A percentile compares a stretch with the other conserved stretches of the same genome.
Evolutionary conservation across 2,329 filamentous ascomycete genomes (phyloP).

Genomic region (Claviceps purpurea): DNA sequence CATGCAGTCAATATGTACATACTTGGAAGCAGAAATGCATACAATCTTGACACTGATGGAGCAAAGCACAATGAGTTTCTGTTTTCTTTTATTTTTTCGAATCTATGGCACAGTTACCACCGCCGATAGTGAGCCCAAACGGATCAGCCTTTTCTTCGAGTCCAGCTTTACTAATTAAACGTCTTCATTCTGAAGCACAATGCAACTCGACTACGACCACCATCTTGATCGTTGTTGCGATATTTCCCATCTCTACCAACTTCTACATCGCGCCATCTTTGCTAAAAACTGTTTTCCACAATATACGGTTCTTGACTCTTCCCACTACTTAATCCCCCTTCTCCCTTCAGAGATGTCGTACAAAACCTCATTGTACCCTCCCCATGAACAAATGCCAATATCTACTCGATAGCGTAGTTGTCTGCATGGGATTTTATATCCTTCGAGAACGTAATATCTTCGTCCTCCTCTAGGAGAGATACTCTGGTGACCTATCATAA

Average conservation of each 20-base stretch:
- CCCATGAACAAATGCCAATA: neutral
- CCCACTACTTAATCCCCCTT: neutral
- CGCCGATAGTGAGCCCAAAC: neutral
- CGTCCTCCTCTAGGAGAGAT: conserved; percentile 57
- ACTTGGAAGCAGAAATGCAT: neutral
- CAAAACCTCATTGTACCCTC: neutral
- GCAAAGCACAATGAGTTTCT: neutral
- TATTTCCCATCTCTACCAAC: neutral
- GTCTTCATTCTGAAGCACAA: neutral
- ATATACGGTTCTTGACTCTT: neutral
- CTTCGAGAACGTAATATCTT: conserved; percentile 72
- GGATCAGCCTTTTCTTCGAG: neutral
- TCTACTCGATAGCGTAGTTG: conserved; percentile 61
- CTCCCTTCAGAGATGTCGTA: neutral
- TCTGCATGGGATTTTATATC: conserved; percentile 67
- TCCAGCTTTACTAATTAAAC: no score
- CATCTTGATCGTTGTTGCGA: neutral
- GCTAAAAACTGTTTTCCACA: neutral
- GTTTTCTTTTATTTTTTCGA: neutral
- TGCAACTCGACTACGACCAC: neutral
- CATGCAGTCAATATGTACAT: neutral
- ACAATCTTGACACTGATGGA: neutral
- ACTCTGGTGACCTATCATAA: conserved; percentile 47
- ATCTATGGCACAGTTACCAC: neutral
- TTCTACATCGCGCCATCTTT: neutral